Evolutionary conservation across 805 yeast species (phyloP), one percentile per base, ranked within the genome.

Genomic region (Kodamaea hsintzibuensis): DNA sequence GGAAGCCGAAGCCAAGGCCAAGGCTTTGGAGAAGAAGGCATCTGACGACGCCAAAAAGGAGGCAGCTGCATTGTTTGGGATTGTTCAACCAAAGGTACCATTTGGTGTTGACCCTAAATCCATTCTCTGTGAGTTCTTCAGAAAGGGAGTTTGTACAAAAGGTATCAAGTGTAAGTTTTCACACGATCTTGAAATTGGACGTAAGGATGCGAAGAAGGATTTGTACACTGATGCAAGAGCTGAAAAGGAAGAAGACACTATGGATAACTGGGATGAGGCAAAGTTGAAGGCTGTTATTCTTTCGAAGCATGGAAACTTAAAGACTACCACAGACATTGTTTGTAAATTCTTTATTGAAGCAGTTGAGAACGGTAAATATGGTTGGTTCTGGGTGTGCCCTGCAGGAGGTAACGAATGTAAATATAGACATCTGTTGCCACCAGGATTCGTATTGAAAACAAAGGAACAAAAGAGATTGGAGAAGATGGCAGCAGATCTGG

Each of bases 331-430:
- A 0, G 98, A 93, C 60, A 95, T 82, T 61, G 89, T 95, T 48
- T 95, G 99, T 82, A 95, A 92, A 70, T 84, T 71, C 72, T 96
- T 95, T 75, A 89, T 95, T 60, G 97, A 91, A 56, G 98, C 99
- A 0, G 98, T 95, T 54, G 99, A 95, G 68, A 91, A 91, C 66
- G 95, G 93, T 55, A 93, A 93, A 68, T 95, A 95, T 69, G 99
- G 99, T 66, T 95, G 99, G 99, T 92, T 95, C 73, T 95, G 99
- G 99, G 80, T 82, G 17, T 95, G 99, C 77, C 99, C 99, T 25
- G 90, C 90, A 62, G 92, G 93, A 42, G 98, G 97, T 60, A 84
- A 88, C 57, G 87, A 83, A 56, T 95, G 99, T 82, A 93, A 87
- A 78, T 95, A 95, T 77, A 86, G 83, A 72, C 99, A 95, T 72